Percentiles rank a stretch among this genome's conserved stretches.
Conservation (phyloP, 805 yeast species). For the Myxozyma mucilagina region DNA sequence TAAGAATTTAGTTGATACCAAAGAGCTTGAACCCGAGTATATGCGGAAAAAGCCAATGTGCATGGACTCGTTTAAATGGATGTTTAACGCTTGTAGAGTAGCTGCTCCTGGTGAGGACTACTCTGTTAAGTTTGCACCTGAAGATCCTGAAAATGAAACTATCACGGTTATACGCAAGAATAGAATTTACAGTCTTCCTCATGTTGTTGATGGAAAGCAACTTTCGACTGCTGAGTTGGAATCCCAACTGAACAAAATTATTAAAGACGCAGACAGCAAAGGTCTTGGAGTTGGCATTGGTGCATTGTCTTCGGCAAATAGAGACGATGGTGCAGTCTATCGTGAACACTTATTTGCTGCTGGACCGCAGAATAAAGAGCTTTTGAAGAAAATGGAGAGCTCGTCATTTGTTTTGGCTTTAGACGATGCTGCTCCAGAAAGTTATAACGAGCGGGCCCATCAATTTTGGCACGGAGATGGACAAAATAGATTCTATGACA, state of each 20-base stretch:
- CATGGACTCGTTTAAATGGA: constrained; percentile 86
- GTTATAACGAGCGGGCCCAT: constrained; percentile 79
- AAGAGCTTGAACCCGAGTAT: constrained; percentile 75
- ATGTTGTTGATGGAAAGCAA: constrained; percentile 41
- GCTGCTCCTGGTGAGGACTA: constrained; percentile 64
- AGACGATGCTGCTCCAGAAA: constrained; percentile 69
- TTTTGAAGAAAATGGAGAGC: constrained; percentile 68
- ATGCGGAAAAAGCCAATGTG: constrained; percentile 82
- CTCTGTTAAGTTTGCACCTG: constrained; percentile 50
- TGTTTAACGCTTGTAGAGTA: constrained; percentile 87
- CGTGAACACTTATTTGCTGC: constrained; percentile 56
- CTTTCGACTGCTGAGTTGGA: constrained; percentile 45
- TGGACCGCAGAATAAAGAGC: constrained; percentile 60
- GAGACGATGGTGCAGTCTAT: constrained; percentile 74
- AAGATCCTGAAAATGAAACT: constrained; percentile 53
- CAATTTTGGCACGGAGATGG: constrained; percentile 97
- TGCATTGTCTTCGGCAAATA: constrained; percentile 74
- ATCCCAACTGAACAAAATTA: constrained; percentile 59
- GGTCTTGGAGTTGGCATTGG: constrained; percentile 63
- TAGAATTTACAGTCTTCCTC: constrained; percentile 71
- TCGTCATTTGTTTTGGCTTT: constrained; percentile 80
- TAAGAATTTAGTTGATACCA: constrained; percentile 63
- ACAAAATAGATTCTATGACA: constrained; percentile 84
- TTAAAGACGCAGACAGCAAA: constrained; percentile 45
- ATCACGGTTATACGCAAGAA: constrained; percentile 73